Percentiles rank a stretch among this genome's conserved stretches.
phyloP scores from a whole-genome alignment of 2,329 filamentous ascomycete species.

The Cryoendolithus antarcticus region DNA sequence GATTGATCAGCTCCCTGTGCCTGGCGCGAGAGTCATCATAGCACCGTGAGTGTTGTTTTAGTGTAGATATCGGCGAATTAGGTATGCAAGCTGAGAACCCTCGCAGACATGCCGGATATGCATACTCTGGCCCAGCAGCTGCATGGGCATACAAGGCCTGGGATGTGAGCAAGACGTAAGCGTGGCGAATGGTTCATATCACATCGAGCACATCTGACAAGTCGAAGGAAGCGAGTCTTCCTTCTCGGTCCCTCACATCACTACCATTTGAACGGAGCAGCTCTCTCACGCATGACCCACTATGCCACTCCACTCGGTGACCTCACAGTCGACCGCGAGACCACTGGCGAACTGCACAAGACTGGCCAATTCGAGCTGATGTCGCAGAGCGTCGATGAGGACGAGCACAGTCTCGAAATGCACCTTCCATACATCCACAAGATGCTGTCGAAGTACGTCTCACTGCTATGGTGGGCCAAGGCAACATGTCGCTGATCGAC shows the following conservation, averaged over 20 bases:
- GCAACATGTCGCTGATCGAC: too few species aligned
- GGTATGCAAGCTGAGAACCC: conserved; percentile 17
- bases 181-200: conserved; percentile 1
- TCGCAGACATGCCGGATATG: conserved; percentile 78
- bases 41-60: conserved; percentile 54
- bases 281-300: conserved; percentile 57
- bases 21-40: conserved; percentile 72
- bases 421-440: conserved; percentile 90
- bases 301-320: conserved; percentile 67
- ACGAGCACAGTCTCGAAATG: conserved; percentile 93
- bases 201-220: background rate
- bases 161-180: conserved; percentile 63
- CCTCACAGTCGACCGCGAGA: conserved; percentile 50
- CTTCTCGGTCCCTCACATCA: conserved; percentile 89
- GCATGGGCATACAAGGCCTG: conserved; percentile 90
- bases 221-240: conserved; percentile 66
- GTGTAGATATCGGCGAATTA: conserved; percentile 7
- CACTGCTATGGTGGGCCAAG: too few species aligned
- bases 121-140: conserved; percentile 80
- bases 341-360: conserved; percentile 38
- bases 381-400: conserved; percentile 53
- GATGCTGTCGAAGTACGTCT: conserved; percentile 45
- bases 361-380: conserved; percentile 54
- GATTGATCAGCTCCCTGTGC: conserved; percentile 46
- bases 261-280: conserved; percentile 63